Base-by-base conservation (phyloP, 441 rosid genomes). In the Melastoma candidum region DNA sequence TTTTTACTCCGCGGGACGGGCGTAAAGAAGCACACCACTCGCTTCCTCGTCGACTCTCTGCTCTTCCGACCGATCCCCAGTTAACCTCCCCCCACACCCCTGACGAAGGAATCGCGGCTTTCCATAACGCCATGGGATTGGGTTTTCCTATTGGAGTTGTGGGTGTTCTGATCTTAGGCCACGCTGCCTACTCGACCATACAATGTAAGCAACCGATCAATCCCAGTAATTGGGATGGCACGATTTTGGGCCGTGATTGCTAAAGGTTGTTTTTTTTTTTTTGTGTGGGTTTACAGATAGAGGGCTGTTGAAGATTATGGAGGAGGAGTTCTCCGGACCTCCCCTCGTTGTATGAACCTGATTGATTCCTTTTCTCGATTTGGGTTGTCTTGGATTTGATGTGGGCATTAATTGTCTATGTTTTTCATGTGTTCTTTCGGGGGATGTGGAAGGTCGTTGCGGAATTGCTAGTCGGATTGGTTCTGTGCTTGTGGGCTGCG, bases 261-360 rank as follows among this genome's bases (percentile, higher is more conserved):
- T 32, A 32, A 32, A 36, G 39, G 32, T 53, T 44, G 12, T n/a
- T n/a, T 26, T 4, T 3, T 49, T 27, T 58, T 9, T 11, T 44
- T 47, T 61, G 44, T 17, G 27, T 22, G 56, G 56, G 9, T 9
- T 22, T 68, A 26, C 75, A 94, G 97, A 81, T 71, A 79, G 89
- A 71, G 92, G 96, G 22, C 63, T 87, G 81, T 68, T 85, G 78
- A 94, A 94, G 82, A 94, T 87, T 57, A 85, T 73, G 76, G 97
- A 87, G 64, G 99, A 90, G 71, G 96, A 87, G 65, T 94, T 87
- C 64, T 79, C 94, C 2, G 74, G 87, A n/a, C 97, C 97, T 36
- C 89, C 96, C 3, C 49, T 80, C 53, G 76, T 75, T 66, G 99
- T 94, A 49, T 66, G 88, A 60, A 47, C 64, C 60, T 25, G 11